phyloP scores from a whole-genome alignment of 352 stramenopile genomes.

The Phytophthora ramorum region DNA sequence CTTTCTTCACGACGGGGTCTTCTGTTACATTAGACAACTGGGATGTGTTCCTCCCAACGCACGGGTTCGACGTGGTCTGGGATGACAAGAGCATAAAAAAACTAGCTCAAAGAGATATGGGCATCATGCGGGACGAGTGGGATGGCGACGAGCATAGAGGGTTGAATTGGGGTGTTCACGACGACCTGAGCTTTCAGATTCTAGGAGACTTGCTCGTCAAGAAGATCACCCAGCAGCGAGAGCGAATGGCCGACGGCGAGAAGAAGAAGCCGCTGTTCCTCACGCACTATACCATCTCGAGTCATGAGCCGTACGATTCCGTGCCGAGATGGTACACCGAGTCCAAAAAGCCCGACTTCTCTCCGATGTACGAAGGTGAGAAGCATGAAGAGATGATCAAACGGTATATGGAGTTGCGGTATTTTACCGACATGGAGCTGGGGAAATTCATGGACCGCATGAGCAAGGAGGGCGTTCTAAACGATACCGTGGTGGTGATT shows the following conservation, averaged over 20 bases:
- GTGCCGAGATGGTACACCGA: constrained; percentile 50
- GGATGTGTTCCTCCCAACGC: constrained; percentile 50
- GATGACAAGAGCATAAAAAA: constrained; percentile 36
- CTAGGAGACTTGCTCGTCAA: constrained; percentile 50
- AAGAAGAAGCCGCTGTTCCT: constrained; percentile 52
- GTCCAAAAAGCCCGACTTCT: constrained; percentile 59
- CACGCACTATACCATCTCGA: too few species aligned
- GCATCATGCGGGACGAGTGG: constrained; percentile 41
- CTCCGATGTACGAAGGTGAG: constrained; percentile 47
- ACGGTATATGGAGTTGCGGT: constrained; percentile 63
- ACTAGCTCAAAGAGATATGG: constrained; percentile 36
- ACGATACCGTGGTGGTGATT: constrained; percentile 69
- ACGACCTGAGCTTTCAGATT: constrained; percentile 51
- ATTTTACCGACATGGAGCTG: constrained; percentile 63
- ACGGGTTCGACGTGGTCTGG: constrained; percentile 54
- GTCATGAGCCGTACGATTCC: constrained; percentile 32
- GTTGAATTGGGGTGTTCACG: constrained; percentile 49
- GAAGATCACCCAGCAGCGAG: constrained; percentile 34
- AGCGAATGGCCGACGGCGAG: constrained; percentile 16
- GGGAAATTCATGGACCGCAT: constrained; percentile 66
- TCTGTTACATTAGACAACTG: constrained; percentile 45
- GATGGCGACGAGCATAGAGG: constrained; percentile 14
- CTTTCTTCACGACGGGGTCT: constrained; percentile 54
- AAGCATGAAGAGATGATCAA: constrained; percentile 40
- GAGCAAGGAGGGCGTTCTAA: constrained; percentile 49